A percentile compares a stretch with the other conserved stretches of the same genome.
Evolutionary conservation across 148 eudicot genomes (phyloP).

Genomic region (Camellia granthamiana): DNA sequence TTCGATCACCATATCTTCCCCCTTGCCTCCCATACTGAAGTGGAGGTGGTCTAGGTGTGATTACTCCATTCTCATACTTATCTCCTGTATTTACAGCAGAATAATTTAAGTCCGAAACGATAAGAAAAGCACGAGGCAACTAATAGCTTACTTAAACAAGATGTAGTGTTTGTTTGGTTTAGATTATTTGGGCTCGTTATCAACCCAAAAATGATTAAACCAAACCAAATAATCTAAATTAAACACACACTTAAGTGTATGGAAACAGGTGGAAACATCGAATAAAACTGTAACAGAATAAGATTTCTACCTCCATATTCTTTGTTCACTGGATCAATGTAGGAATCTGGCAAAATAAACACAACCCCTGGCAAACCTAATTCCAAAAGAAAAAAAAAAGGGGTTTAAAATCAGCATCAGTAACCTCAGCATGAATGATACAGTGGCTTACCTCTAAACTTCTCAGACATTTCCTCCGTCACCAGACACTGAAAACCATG

Average conservation of each 20-base stretch:
- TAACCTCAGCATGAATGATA: neutral
- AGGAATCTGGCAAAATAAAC: conserved; percentile 94
- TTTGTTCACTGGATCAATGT: conserved; percentile 87
- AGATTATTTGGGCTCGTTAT: neutral
- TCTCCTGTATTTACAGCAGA: conserved; percentile 51
- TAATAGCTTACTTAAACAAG: neutral
- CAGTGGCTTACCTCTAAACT: conserved; percentile 58
- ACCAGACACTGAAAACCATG: conserved; percentile 74
- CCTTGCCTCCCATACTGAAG: conserved; percentile 60
- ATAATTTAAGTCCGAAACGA: neutral
- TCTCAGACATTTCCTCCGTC: conserved; percentile 70
- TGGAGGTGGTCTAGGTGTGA: conserved; percentile 88
- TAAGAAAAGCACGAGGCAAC: neutral
- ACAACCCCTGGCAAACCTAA: conserved; percentile 83
- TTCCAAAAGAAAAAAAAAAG: neutral
- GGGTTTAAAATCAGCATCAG: neutral
- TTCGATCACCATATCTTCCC: conserved; percentile 35
- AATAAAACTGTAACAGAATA: neutral
- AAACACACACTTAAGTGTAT: neutral
- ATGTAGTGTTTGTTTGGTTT: neutral
- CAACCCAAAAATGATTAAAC: neutral
- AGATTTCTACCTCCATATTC: conserved; percentile 82
- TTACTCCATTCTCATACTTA: conserved; percentile 82
- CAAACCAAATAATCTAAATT: neutral
- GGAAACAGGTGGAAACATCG: neutral